Percentiles rank a stretch among this genome's conserved stretches.
These are phyloP conservation scores for Coniella lustricola DNA, from an alignment of 2,329 filamentous ascomycete genomes.

Conservation along the genomic window DNA sequence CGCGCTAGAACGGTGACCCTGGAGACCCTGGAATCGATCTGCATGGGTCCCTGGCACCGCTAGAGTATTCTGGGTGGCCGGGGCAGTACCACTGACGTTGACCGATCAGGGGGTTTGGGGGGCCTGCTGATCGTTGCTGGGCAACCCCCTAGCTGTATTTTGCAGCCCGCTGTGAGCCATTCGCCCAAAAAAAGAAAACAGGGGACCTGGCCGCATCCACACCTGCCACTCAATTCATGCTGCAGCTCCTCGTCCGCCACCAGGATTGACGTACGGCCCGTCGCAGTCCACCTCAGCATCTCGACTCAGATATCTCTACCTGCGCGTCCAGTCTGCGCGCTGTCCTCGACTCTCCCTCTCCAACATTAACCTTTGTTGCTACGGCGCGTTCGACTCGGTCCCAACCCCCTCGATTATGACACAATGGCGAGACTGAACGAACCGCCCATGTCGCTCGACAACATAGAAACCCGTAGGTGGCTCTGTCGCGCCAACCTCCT, in stretches of 20 bases:
- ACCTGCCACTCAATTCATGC: conserved; percentile 2
- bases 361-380: conserved; percentile 1
- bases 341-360: neutral
- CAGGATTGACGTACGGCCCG: neutral
- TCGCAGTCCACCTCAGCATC: neutral
- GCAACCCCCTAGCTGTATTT: conserved; percentile 3
- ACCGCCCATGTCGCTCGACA: conserved; percentile 60
- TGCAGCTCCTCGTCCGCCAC: conserved; percentile 2
- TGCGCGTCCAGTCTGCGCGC: conserved; percentile 1
- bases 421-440: conserved; percentile 78
- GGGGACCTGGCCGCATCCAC: conserved; percentile 4
- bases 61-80: neutral
- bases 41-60: neutral
- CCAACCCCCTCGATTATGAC: conserved; percentile 26
- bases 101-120: neutral
- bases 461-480: conserved; percentile 61
- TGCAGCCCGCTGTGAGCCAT: neutral
- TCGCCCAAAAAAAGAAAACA: conserved; percentile 1
- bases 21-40: neutral
- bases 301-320: conserved; percentile 11
- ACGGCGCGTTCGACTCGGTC: neutral
- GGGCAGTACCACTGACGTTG: neutral
- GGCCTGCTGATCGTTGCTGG: neutral
- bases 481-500: conserved; percentile 1
- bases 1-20: neutral